Base-by-base conservation (phyloP, 192 early-diverging fungal genomes). In the Borealophlyctis nickersoniae region DNA sequence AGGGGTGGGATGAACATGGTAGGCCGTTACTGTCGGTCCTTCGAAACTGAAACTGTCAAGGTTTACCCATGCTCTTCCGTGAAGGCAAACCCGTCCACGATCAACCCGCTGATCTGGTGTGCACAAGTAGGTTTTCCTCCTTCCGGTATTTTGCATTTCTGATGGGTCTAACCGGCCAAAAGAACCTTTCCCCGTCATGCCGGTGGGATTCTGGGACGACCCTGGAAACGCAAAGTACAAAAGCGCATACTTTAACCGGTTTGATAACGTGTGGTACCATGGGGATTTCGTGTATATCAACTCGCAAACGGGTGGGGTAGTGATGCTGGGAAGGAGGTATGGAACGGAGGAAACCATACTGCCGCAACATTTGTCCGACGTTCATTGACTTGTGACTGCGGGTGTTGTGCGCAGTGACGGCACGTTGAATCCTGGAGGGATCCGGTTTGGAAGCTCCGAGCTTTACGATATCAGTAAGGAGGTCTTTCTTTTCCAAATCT, bases 101-200 rank as follows among this genome's bases (percentile, higher is more conserved):
- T 24, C 69, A 89, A 53, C 82, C 91, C 11, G 96, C 90, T 2
- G 96, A 99, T 65, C 63, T 99, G 67, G 91, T 96, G 2, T 99
- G 96, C 76, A 89, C 87, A 0, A 82, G 73, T 77, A 59, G 45
- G 69, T 69, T 2, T 7, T n/a, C 50, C 39, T 54, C 16, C n/a
- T 26, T 5, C 23, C 23, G 11, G 49, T 3, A 3, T 0, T 26
- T 62, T 53, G 4, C 2, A n/a, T 56, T 22, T 52, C 45, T 54
- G 22, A 24, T 4, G 24, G 2, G 13, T n/a, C 0, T 52, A 35
- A 11, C 19, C 23, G 65, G 35, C 27, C 29, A 24, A 23, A 49
- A 61, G 74, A 82, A 62, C 89, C 94, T 4, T 99, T 99, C 83
- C 96, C 96, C 3, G 92, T 91, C 72, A 97, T 97, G 96, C 96